These are phyloP conservation scores for Leishmania mexicana DNA, from an alignment of 208 protist species.

Conservation along the genomic window DNA sequence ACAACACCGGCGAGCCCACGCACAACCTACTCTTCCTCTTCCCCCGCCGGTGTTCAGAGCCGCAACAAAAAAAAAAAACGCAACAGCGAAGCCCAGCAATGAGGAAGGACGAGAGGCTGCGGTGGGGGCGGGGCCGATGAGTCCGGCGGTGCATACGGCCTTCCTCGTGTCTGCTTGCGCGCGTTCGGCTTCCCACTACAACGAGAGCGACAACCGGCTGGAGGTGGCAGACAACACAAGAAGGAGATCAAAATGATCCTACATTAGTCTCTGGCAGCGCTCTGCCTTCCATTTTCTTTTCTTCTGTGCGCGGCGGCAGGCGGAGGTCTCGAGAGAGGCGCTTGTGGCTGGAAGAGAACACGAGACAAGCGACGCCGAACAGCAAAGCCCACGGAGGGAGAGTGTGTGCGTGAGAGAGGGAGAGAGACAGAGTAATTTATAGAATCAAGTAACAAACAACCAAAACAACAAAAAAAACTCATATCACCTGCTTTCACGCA, in stretches of 20 bases:
- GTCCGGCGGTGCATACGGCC: neutral
- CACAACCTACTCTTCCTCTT: neutral
- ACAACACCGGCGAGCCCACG: neutral
- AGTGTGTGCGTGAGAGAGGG: neutral
- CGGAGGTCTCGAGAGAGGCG: neutral
- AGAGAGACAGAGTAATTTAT: neutral
- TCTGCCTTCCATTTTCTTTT: neutral
- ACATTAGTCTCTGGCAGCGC: neutral
- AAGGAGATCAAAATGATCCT: neutral
- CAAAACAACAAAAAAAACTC: neutral
- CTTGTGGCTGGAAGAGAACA: neutral
- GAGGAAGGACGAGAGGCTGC: neutral
- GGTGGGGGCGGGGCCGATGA: neutral
- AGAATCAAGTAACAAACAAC: neutral
- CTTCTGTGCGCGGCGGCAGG: neutral
- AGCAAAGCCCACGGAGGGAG: neutral
- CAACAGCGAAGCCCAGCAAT: neutral
- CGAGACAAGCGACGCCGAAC: neutral
- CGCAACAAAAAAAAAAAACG: too few species aligned
- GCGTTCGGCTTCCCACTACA: neutral
- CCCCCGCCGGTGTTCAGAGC: neutral
- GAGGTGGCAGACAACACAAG: neutral
- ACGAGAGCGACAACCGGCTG: neutral
- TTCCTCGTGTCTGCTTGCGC: neutral
- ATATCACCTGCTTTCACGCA: neutral